phyloP scores from a whole-genome alignment of 1,284 basidiomycete species.

The Ganoderma leucocontextum region DNA sequence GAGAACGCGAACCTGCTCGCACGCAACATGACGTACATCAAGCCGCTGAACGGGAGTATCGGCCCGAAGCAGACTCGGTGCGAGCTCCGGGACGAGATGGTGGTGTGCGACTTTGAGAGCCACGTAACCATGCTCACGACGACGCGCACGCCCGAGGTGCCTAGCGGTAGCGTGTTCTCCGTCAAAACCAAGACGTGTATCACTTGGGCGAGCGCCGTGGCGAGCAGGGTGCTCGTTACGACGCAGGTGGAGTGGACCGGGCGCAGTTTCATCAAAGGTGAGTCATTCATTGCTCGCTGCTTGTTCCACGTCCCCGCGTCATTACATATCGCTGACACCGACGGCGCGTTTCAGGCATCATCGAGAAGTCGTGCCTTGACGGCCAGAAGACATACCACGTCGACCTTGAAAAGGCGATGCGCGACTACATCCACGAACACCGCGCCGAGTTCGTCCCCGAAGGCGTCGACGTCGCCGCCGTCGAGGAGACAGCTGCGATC shows the following conservation, averaged over 20 bases:
- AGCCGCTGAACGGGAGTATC: conserved; percentile 87
- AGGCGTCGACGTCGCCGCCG: conserved; percentile 68
- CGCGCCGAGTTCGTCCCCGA: conserved; percentile 89
- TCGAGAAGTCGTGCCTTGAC: conserved; percentile 92
- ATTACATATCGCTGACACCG: not conserved
- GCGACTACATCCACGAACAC: conserved; percentile 88
- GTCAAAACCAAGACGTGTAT: conserved; percentile 96
- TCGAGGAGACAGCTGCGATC: conserved; percentile 45
- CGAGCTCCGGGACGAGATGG: conserved; percentile 87
- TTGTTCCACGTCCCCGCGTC: not conserved
- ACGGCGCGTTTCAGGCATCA: conserved; percentile 72
- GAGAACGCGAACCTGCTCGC: conserved; percentile 77
- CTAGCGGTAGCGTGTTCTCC: conserved; percentile 89
- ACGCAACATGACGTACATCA: conserved; percentile 95
- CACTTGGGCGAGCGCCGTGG: conserved; percentile 88
- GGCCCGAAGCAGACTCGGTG: conserved; percentile 97
- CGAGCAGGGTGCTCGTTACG: conserved; percentile 85
- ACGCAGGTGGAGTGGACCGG: conserved; percentile 97
- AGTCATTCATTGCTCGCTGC: conserved; percentile 35
- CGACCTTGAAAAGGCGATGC: conserved; percentile 88
- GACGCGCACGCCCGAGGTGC: conserved; percentile 94
- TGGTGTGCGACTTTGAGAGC: conserved; percentile 86
- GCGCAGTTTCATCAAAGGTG: conserved; percentile 94
- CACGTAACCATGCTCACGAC: conserved; percentile 88
- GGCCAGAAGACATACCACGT: conserved; percentile 92